Evolutionary conservation across 352 stramenopile species (phyloP), one percentile per base, ranked within the genome.

Genomic region (Phytophthora macrochlamydospora): DNA sequence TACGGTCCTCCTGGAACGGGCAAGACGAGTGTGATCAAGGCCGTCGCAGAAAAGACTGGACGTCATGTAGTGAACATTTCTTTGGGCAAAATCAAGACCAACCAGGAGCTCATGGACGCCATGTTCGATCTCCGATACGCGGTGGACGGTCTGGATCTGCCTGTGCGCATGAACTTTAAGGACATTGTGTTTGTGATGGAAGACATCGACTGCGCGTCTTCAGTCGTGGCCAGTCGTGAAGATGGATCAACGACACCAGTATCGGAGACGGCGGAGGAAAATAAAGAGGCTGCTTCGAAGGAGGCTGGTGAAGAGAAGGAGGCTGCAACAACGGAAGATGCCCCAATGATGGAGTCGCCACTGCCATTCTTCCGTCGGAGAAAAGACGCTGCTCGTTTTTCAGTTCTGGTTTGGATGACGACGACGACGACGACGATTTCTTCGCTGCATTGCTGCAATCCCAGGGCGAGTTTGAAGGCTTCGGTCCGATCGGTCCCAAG

Each of bases 111-210:
- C 8, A 83, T 94, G 81, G 82, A 94, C 40, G 73, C 87, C 13
- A 76, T 95, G 51, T 94, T 94, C 59, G 82, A 95, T 44, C 58
- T 91, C 30, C 69, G 61, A 13, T 93, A 87, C 42, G 53, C 56
- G 2, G 81, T 95, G 2, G 56, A 79, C 1, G 83, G 75, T 0
- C 67, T 89, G 12, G 84, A 93, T 48, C 67, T 87, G 45, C 84
- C 86, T 0, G 72, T 94, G 2, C 71, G 71, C 43, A 80, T 95
- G 53, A 59, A 38, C 7, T 93, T 95, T 64, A 83, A 93, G 33
- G 84, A 97, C 65, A 68, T 95, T n/a, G 87, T 97, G 33, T 97
- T 92, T 62, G 90, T 97, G 11, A 93, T 97, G 81, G 90, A 96
- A 59, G 88, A 96, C 72, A 85, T 95, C 54, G 88, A 97, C 65